Evolutionary conservation across 148 eudicot species (phyloP).

Genomic region (Arbutus unedo): DNA sequence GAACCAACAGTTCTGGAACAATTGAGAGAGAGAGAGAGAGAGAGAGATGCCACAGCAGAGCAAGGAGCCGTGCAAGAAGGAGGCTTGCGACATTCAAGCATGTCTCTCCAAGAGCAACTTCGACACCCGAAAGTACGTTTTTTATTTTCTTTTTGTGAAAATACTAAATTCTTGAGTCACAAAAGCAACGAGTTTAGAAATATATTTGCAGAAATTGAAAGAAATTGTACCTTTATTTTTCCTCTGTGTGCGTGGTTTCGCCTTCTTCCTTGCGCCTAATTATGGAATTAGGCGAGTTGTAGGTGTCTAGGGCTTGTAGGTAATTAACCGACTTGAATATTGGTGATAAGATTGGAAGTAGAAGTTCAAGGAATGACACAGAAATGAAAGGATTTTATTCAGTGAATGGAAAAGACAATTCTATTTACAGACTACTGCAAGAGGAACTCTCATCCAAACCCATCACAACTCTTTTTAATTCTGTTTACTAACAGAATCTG

Average conservation of each 20-base stretch:
- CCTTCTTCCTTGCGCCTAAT: not conserved
- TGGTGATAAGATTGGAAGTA: too few relatives aligned
- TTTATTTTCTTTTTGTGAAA: not conserved
- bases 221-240: not conserved
- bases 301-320: not conserved
- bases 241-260: not conserved
- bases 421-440: too few relatives aligned
- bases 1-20: not conserved
- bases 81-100: conserved; percentile 88
- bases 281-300: not conserved
- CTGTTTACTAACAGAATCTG: too few relatives aligned
- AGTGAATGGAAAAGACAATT: too few relatives aligned
- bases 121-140: conserved; percentile 45
- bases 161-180: too few relatives aligned
- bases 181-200: not conserved
- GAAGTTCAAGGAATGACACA: too few relatives aligned
- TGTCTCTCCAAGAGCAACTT: conserved; percentile 86
- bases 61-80: conserved; percentile 88
- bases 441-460: too few relatives aligned
- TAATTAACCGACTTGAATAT: too few relatives aligned
- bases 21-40: conserved; percentile 5
- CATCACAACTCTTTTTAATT: too few relatives aligned
- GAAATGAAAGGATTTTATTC: too few relatives aligned
- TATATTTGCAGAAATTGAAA: not conserved
- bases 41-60: conserved; percentile 51